A percentile compares a stretch with the other conserved stretches of the same genome.
phyloP scores from a whole-genome alignment of 768 basidiomycete species.

The Trametes villosa region DNA sequence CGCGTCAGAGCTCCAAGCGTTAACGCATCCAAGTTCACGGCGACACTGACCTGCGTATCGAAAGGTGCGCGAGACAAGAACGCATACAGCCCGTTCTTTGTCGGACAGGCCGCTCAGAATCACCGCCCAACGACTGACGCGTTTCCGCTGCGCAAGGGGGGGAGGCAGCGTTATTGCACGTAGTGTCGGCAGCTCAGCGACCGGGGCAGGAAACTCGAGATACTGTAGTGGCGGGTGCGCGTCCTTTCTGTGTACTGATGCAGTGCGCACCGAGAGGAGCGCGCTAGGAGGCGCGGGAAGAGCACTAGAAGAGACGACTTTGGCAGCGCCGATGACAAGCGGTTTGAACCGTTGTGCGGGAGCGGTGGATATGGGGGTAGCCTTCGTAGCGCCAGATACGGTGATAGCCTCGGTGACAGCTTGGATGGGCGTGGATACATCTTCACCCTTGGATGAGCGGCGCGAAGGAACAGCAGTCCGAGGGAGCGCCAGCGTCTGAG shows the following conservation, averaged over 20 bases:
- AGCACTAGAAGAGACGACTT: neutral
- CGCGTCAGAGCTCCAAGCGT: neutral
- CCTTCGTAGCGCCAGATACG: neutral
- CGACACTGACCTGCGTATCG: conserved; percentile 68
- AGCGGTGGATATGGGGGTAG: neutral
- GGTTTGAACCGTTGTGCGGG: conserved; percentile 31
- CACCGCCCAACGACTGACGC: conserved; percentile 54
- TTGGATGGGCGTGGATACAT: neutral
- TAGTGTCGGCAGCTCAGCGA: conserved; percentile 33
- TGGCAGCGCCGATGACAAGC: conserved; percentile 15
- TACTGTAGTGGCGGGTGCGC: conserved; percentile 20
- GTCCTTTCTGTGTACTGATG: neutral
- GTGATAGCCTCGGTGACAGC: neutral
- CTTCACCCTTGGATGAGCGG: neutral
- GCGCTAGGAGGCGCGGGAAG: neutral
- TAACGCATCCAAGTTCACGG: neutral
- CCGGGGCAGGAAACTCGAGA: conserved; percentile 41
- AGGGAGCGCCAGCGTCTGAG: neutral
- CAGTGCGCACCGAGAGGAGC: neutral
- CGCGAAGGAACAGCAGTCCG: neutral
- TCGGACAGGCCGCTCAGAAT: conserved; percentile 53
- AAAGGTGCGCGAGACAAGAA: conserved; percentile 61
- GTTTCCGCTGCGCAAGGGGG: conserved; percentile 58
- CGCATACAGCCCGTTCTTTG: conserved; percentile 49
- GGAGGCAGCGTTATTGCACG: conserved; percentile 59